A percentile compares a stretch with the other conserved stretches of the same genome.
Conservation (phyloP, 2,329 filamentous ascomycete species). For the Ploettnerulaceae sp. region DNA sequence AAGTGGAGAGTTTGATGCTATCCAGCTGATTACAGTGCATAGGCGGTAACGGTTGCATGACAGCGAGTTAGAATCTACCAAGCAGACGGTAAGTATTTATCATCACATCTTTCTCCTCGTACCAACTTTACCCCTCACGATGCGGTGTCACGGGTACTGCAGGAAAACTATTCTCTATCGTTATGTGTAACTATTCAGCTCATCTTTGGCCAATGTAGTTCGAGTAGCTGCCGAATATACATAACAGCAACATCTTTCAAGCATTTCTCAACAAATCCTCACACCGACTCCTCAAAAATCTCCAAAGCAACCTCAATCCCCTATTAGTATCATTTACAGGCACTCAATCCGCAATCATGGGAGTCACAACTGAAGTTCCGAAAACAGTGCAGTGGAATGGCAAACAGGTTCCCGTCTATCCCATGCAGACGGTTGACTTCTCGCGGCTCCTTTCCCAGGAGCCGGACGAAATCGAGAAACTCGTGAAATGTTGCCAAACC, state of each 20-base stretch:
- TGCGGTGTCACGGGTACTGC: neutral
- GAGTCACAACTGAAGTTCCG: conserved; percentile 37
- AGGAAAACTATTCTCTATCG: too few species aligned
- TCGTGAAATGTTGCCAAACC: conserved; percentile 45
- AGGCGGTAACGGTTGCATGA: neutral
- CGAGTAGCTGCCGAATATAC: neutral
- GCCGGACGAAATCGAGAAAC: conserved; percentile 47
- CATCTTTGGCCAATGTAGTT: conserved; percentile 7
- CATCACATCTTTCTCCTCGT: neutral
- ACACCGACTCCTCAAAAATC: neutral
- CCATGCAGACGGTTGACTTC: conserved; percentile 50
- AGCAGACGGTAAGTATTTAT: neutral
- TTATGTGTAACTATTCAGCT: neutral
- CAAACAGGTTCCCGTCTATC: conserved; percentile 45
- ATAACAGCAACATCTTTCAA: conserved; percentile 8
- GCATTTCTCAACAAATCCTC: neutral
- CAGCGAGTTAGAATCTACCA: neutral
- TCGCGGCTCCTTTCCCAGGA: conserved; percentile 49
- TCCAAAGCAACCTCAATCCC: neutral
- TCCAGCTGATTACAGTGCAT: neutral
- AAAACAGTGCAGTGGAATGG: conserved; percentile 47
- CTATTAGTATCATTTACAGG: neutral
- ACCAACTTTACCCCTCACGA: conserved; percentile 1
- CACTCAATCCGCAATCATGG: conserved; percentile 30
- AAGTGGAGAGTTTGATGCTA: neutral